phyloP scores from a whole-genome alignment of 129 eudicot species.

The Pseudognaphalium luteoalbum region DNA sequence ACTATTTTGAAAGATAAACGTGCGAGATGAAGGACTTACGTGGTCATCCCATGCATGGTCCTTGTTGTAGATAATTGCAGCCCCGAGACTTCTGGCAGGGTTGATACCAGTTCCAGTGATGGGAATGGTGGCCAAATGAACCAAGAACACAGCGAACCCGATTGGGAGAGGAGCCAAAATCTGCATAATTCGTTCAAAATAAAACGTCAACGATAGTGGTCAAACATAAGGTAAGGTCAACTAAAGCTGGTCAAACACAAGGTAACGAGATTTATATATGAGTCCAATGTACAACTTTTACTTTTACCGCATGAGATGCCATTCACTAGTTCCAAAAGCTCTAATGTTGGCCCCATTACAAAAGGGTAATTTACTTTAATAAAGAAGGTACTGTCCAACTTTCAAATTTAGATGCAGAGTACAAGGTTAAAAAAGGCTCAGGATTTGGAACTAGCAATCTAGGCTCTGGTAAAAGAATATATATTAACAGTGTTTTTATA shows the following conservation, averaged over 20 bases:
- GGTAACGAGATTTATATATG: background rate
- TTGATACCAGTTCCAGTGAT: conserved; percentile 88
- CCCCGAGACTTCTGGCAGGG: conserved; percentile 97
- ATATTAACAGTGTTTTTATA: background rate
- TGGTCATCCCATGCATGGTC: conserved; percentile 89
- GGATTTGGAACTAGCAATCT: background rate
- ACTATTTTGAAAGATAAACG: background rate
- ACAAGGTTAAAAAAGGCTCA: background rate
- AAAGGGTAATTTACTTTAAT: background rate
- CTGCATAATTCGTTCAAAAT: conserved; percentile 34
- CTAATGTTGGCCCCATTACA: conserved; percentile 22
- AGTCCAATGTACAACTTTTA: conserved; percentile 20
- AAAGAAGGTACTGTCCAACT: background rate
- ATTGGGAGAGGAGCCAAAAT: conserved; percentile 93
- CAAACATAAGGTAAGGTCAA: conserved; percentile 24
- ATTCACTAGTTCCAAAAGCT: conserved; percentile 26
- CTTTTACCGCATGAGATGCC: conserved; percentile 32
- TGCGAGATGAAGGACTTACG: conserved; percentile 32
- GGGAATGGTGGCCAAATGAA: conserved; percentile 93
- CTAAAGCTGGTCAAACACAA: conserved; percentile 29
- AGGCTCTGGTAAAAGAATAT: background rate
- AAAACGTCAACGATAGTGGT: conserved; percentile 23
- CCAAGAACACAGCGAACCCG: conserved; percentile 88
- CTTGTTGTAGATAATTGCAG: conserved; percentile 81
- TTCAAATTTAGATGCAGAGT: background rate